Percentiles rank a stretch among this genome's conserved stretches.
phyloP scores from a whole-genome alignment of 495 filamentous ascomycete genomes.

The Staphylotrichum longicolle region DNA sequence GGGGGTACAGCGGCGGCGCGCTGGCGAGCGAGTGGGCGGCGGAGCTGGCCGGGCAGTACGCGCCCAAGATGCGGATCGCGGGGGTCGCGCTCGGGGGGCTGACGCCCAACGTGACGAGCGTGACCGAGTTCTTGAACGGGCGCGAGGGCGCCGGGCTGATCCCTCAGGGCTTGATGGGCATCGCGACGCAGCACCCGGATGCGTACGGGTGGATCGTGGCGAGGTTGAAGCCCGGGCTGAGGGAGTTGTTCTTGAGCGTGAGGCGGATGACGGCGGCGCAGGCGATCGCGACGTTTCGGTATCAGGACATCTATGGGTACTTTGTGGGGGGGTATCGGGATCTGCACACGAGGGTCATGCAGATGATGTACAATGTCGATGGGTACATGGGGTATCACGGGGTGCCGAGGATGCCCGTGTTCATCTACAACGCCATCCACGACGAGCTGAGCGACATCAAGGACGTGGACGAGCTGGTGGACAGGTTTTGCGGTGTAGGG shows the following conservation, averaged over 20 bases:
- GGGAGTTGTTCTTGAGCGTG: constrained; percentile 32
- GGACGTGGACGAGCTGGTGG: constrained; percentile 46
- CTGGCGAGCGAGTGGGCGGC: constrained; percentile 55
- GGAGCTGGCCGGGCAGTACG: constrained; percentile 53
- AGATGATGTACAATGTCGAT: constrained; percentile 33
- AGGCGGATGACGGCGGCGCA: constrained; percentile 28
- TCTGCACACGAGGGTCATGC: constrained; percentile 27
- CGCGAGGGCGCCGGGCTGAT: constrained; percentile 27
- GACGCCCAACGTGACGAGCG: constrained; percentile 33
- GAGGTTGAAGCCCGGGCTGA: constrained; percentile 2
- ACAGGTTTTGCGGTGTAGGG: constrained; percentile 39
- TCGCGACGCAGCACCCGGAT: constrained; percentile 29
- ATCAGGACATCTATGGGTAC: constrained; percentile 42
- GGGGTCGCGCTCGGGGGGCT: constrained; percentile 53
- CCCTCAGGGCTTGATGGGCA: constrained; percentile 28
- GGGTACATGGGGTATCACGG: constrained; percentile 44
- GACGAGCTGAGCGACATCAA: constrained; percentile 48
- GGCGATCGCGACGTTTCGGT: constrained; percentile 30
- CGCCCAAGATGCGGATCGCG: constrained; percentile 51
- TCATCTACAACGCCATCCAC: constrained; percentile 50
- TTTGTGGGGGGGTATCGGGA: constrained; percentile 39
- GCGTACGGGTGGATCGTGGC: constrained; percentile 5
- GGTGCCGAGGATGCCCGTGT: constrained; percentile 45
- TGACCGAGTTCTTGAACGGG: constrained; percentile 26
- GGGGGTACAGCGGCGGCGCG: constrained; percentile 58